Evolutionary conservation across 306 rosid genomes (phyloP).

Genomic region (Citrullus amarus): DNA sequence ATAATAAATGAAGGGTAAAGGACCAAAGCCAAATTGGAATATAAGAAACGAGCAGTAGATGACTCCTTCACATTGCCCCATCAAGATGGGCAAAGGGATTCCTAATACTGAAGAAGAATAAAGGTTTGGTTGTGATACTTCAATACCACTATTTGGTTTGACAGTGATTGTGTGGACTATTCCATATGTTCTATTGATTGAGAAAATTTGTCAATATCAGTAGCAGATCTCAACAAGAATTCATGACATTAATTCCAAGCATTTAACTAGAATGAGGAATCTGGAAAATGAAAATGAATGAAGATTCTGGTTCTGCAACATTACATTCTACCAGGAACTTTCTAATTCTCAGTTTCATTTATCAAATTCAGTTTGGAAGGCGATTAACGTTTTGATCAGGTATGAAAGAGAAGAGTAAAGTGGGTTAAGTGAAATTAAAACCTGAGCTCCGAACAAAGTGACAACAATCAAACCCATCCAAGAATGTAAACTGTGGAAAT

Average conservation of each 20-base stretch:
- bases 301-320: not conserved
- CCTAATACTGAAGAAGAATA: not conserved
- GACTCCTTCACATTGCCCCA: not conserved
- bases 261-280: not conserved
- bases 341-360: not conserved
- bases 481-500: constrained; percentile 82
- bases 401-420: not conserved
- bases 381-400: not conserved
- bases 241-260: not conserved
- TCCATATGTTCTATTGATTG: not conserved
- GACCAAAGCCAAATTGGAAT: not conserved
- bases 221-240: not conserved
- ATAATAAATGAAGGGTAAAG: not conserved
- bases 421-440: constrained; percentile 11
- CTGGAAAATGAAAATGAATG: not conserved
- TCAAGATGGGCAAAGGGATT: not conserved
- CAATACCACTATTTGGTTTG: not conserved
- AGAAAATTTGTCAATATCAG: not conserved
- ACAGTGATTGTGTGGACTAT: not conserved
- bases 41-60: not conserved
- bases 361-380: not conserved
- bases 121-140: not conserved
- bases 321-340: not conserved
- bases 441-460: constrained; percentile 72
- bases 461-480: constrained; percentile 88